Evolutionary conservation across 2,329 filamentous ascomycete genomes (phyloP).

Genomic region (Claviceps paspali): DNA sequence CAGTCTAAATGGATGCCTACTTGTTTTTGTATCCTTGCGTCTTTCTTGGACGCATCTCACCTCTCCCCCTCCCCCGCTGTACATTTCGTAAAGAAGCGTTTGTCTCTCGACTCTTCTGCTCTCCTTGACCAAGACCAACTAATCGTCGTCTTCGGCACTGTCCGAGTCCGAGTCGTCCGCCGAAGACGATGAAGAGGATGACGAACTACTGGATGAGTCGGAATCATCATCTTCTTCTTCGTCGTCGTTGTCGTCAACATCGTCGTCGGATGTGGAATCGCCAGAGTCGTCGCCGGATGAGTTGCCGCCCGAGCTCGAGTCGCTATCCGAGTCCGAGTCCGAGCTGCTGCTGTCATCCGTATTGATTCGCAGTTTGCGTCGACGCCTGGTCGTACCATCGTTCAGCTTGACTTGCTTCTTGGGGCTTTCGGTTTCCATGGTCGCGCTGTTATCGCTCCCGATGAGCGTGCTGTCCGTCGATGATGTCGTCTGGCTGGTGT

Average conservation of each 20-base stretch:
- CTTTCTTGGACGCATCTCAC: neutral
- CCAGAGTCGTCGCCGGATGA: slow-evolving; percentile 21
- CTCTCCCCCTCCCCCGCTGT: neutral
- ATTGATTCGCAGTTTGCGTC: slow-evolving; percentile 35
- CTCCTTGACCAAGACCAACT: no score
- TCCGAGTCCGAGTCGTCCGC: slow-evolving; percentile 21
- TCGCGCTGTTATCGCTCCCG: slow-evolving; percentile 14
- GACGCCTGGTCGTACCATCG: slow-evolving; percentile 33
- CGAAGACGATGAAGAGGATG: slow-evolving; percentile 24
- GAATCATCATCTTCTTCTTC: slow-evolving; percentile 8
- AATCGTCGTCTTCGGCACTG: slow-evolving; percentile 3
- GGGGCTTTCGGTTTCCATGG: slow-evolving; percentile 13
- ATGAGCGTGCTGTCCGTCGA: slow-evolving; percentile 15
- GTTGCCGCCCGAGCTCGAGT: slow-evolving; percentile 20
- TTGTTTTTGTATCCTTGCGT: neutral
- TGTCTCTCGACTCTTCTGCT: no score
- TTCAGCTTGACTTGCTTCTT: slow-evolving; percentile 28
- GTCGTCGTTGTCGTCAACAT: slow-evolving; percentile 8
- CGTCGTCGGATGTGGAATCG: slow-evolving; percentile 14
- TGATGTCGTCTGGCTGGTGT: slow-evolving; percentile 15
- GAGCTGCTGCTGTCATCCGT: slow-evolving; percentile 27
- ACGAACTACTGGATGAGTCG: slow-evolving; percentile 27
- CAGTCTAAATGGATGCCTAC: slow-evolving; percentile 4
- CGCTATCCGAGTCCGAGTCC: slow-evolving; percentile 15
- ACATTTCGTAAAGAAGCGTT: no score